These are phyloP conservation scores for Flaveria sonorensis DNA, from an alignment of 129 eudicot genomes.

Conservation along the genomic window DNA sequence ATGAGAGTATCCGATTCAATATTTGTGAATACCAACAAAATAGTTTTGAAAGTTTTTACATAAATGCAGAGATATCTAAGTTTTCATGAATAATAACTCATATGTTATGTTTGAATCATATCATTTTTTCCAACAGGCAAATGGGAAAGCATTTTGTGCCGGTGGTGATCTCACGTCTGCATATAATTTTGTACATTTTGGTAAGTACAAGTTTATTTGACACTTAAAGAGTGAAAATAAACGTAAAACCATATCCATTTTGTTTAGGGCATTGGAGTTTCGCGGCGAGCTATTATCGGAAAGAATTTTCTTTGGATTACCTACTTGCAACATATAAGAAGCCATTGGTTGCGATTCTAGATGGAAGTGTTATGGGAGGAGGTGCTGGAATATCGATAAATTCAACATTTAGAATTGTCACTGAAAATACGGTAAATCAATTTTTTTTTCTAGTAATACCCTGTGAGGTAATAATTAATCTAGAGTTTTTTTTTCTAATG, in stretches of 20 bases:
- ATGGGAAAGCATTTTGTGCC: constrained; percentile 50
- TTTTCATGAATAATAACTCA: too few species aligned
- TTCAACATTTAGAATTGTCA: constrained; percentile 31
- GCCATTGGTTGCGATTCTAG: constrained; percentile 43
- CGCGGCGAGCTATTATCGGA: constrained; percentile 37
- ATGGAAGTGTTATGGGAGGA: constrained; percentile 64
- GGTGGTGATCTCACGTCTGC: constrained; percentile 53
- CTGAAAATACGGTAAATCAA: neutral
- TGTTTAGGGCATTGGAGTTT: constrained; percentile 50
- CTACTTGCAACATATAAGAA: constrained; percentile 46
- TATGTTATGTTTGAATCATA: neutral
- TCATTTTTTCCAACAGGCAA: constrained; percentile 31
- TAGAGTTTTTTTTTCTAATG: too few species aligned
- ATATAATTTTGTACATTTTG: constrained; percentile 12
- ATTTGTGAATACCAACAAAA: too few species aligned
- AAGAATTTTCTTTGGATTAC: constrained; percentile 46
- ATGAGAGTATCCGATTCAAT: too few species aligned
- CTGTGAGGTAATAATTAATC: too few species aligned
- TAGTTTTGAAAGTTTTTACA: too few species aligned
- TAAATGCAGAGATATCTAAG: too few species aligned
- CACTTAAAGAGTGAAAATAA: neutral
- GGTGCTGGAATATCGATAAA: constrained; percentile 58
- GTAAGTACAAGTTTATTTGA: constrained; percentile 24
- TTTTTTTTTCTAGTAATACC: neutral
- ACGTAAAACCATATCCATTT: constrained; percentile 2